phyloP scores from a whole-genome alignment of 192 early-diverging fungal species.

The Pilaira anomala region DNA sequence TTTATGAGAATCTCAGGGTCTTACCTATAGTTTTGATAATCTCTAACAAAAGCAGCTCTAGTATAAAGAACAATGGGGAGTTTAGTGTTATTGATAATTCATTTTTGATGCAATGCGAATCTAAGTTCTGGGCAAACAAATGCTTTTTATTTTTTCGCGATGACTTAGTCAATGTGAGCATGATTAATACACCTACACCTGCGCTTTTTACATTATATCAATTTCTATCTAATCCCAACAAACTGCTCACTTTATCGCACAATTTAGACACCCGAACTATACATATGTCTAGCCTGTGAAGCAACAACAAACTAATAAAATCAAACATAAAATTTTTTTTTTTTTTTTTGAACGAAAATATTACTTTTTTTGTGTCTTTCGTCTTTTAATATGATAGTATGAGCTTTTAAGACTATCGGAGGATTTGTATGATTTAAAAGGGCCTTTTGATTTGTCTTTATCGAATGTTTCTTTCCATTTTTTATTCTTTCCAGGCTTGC shows the following conservation, averaged over 20 bases:
- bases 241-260: constrained; percentile 14
- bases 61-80: background rate
- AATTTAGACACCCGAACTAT: constrained; percentile 6
- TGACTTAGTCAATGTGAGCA: background rate
- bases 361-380: constrained; percentile 1
- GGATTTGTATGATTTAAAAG: constrained; percentile 9
- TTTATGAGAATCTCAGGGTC: constrained; percentile 6
- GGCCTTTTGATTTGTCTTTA: constrained; percentile 11
- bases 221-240: constrained; percentile 14
- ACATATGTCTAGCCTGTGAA: constrained; percentile 15
- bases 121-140: constrained; percentile 6
- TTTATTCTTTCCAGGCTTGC: constrained; percentile 9
- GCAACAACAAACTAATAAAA: background rate
- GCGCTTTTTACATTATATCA: constrained; percentile 12
- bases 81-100: constrained; percentile 8
- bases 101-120: constrained; percentile 15
- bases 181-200: constrained; percentile 4
- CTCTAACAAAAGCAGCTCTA: constrained; percentile 6
- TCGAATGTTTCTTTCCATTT: constrained; percentile 12
- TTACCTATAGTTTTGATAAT: constrained; percentile 4
- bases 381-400: constrained; percentile 12
- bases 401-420: constrained; percentile 11
- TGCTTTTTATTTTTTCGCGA: background rate
- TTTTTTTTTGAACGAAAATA: too few species aligned
- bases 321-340: constrained; percentile 11